Conservation (phyloP, 345 rosid species). For the Anacardium occidentale region DNA sequence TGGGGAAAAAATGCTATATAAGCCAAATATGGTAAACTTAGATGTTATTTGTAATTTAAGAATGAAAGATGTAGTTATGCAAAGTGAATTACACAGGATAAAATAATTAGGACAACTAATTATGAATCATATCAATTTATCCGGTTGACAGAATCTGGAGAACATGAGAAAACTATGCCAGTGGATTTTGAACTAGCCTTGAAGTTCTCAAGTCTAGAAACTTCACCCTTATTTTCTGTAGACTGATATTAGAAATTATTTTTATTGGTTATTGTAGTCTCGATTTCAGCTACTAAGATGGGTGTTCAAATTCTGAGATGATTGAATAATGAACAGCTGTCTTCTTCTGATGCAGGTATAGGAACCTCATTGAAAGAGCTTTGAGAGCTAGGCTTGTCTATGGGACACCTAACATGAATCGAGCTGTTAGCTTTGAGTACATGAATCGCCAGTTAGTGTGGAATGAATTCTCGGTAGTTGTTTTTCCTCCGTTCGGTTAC, state of each 20-base stretch:
- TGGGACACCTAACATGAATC: conserved; percentile 86
- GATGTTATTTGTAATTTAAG: too few species aligned
- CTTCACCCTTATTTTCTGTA: background rate
- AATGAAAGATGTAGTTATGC: too few species aligned
- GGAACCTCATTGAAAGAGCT: conserved; percentile 88
- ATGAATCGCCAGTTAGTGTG: conserved; percentile 97
- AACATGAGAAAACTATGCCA: background rate
- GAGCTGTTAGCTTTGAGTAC: conserved; percentile 97
- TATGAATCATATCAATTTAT: too few species aligned
- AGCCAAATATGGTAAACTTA: background rate
- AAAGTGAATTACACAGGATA: too few species aligned
- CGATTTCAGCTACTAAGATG: background rate
- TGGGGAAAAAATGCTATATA: background rate
- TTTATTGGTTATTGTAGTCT: background rate
- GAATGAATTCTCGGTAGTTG: conserved; percentile 94
- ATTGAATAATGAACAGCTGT: background rate
- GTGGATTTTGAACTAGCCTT: background rate
- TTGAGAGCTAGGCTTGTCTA: conserved; percentile 92
- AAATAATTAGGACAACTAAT: too few species aligned
- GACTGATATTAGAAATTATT: background rate
- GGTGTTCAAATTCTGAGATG: background rate
- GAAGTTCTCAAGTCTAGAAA: background rate
- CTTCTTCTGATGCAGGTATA: conserved; percentile 54
- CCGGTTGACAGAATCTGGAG: too few species aligned
- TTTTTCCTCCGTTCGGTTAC: conserved; percentile 7